Evolutionary conservation across 2,329 filamentous ascomycete genomes (phyloP).

Genomic region (Tolypocladium tropicale): DNA sequence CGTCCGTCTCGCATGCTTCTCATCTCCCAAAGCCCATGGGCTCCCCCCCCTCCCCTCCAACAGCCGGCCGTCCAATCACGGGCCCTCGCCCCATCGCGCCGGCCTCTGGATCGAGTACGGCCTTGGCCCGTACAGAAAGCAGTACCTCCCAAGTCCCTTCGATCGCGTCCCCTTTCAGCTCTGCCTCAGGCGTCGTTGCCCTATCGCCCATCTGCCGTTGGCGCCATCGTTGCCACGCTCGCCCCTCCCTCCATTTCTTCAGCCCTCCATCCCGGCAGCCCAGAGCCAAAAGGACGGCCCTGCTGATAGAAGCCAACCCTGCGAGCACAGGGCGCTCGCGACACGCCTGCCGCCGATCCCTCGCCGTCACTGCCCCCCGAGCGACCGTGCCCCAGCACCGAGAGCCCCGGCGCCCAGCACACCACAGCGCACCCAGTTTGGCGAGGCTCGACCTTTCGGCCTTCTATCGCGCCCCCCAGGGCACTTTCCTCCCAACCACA

Average conservation of each 20-base stretch:
- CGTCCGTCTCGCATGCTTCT: not conserved
- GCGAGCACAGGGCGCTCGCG: not conserved
- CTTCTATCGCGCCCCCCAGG: not conserved
- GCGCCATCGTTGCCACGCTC: not conserved
- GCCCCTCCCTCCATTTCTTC: not conserved
- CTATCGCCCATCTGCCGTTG: not conserved
- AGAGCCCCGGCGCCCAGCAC: not conserved
- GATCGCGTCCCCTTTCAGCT: no score
- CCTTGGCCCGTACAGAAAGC: no score
- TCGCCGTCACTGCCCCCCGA: not conserved
- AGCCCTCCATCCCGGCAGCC: not conserved
- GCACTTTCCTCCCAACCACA: not conserved
- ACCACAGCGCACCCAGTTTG: not conserved
- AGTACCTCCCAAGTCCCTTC: not conserved
- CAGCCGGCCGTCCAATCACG: not conserved
- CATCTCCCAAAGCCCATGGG: no score
- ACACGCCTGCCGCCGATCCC: not conserved
- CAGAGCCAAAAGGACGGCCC: not conserved
- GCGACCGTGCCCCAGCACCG: not conserved
- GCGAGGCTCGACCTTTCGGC: not conserved
- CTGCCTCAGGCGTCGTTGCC: not conserved
- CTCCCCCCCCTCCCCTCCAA: not conserved
- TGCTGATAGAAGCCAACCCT: not conserved
- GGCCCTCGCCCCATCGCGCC: not conserved
- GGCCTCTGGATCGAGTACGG: not conserved